Evolutionary conservation across 192 early-diverging fungal genomes (phyloP).

Genomic region (Coemansia sp.): DNA sequence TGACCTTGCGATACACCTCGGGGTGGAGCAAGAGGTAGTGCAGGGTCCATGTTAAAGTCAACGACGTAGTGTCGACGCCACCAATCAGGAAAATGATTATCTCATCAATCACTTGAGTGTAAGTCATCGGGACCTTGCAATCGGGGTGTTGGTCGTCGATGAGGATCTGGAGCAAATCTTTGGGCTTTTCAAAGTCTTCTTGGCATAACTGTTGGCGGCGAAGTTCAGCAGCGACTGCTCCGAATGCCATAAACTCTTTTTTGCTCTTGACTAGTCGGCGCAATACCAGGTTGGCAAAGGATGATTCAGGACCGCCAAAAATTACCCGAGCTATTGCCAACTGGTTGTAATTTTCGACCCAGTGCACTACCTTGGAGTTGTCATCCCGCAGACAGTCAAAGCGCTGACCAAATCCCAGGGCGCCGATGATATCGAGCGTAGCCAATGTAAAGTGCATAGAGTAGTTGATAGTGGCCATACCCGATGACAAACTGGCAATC

Average conservation of each 20-base stretch:
- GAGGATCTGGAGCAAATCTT: constrained; percentile 43
- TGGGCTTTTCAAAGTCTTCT: constrained; percentile 23
- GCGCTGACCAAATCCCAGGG: constrained; percentile 34
- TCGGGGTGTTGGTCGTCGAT: constrained; percentile 47
- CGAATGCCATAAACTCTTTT: constrained; percentile 21
- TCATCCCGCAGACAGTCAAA: constrained; percentile 29
- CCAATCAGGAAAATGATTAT: constrained; percentile 23
- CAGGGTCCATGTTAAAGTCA: constrained; percentile 38
- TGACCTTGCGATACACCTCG: constrained; percentile 5
- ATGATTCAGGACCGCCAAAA: background rate
- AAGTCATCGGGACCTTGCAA: constrained; percentile 29
- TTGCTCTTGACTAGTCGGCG: constrained; percentile 12
- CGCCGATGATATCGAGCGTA: constrained; percentile 32
- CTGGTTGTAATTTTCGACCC: constrained; percentile 18
- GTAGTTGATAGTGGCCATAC: constrained; percentile 22
- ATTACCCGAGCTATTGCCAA: background rate
- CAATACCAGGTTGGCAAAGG: constrained; percentile 8
- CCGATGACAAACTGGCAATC: background rate
- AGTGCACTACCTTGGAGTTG: constrained; percentile 13
- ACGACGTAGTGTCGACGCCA: constrained; percentile 44
- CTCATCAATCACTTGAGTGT: constrained; percentile 30
- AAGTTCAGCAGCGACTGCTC: constrained; percentile 2
- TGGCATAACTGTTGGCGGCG: constrained; percentile 11
- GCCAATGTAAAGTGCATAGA: constrained; percentile 17
- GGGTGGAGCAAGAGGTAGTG: constrained; percentile 43